These are phyloP conservation scores for Paecilomyces dactylethromorphus DNA, from an alignment of 2,329 filamentous ascomycete species.

Conservation along the genomic window DNA sequence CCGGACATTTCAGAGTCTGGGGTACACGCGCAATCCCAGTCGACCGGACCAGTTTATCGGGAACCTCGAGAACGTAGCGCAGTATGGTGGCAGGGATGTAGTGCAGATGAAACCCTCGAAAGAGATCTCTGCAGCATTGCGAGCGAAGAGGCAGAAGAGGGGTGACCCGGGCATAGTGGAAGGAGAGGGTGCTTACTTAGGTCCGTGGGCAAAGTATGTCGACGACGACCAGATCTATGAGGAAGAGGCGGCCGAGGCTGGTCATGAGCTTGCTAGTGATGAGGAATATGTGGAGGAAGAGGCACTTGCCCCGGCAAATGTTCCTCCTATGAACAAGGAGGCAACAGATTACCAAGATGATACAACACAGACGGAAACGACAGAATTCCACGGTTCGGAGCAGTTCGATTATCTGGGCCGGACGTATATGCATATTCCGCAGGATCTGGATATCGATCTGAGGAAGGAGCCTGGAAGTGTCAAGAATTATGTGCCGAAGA, in stretches of 20 bases:
- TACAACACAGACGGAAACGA: conserved; percentile 68
- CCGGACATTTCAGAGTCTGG: conserved; percentile 66
- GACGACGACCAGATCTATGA: conserved; percentile 65
- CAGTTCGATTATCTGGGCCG: conserved; percentile 90
- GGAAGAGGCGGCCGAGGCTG: conserved; percentile 60
- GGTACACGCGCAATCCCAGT: conserved; percentile 46
- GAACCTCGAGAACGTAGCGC: conserved; percentile 38
- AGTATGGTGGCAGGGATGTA: conserved; percentile 46
- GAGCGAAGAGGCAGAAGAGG: conserved; percentile 74
- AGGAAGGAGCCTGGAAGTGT: conserved; percentile 70
- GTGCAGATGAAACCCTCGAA: conserved; percentile 56
- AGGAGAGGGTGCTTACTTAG: conserved; percentile 81
- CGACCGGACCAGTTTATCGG: conserved; percentile 41
- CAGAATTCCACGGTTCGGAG: conserved; percentile 75
- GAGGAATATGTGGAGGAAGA: conserved; percentile 67
- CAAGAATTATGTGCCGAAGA: conserved; percentile 93
- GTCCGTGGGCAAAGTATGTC: conserved; percentile 86
- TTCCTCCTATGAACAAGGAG: conserved; percentile 45
- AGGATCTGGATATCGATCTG: conserved; percentile 80
- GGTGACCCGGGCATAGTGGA: conserved; percentile 79
- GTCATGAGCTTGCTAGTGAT: conserved; percentile 66
- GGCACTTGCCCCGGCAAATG: conserved; percentile 44
- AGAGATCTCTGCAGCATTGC: conserved; percentile 60
- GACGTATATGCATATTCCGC: conserved; percentile 96
- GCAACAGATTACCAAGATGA: conserved; percentile 45